phyloP scores from a whole-genome alignment of 345 rosid species.

The Pistacia integerrima region DNA sequence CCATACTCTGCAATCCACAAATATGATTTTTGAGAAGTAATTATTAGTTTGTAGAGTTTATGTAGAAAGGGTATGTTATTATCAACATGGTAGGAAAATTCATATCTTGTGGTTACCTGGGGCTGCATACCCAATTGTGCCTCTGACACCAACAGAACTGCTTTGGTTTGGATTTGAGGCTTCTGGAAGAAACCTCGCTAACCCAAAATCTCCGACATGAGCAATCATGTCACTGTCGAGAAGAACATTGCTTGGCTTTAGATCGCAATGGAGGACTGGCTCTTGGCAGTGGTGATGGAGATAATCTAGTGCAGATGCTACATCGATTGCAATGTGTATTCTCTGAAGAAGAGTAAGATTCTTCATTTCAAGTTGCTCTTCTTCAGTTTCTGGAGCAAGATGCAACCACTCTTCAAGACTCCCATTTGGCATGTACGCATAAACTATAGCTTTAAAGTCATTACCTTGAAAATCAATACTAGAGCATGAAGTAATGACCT shows the following conservation, averaged over 20 bases:
- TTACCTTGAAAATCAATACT: conserved; percentile 19
- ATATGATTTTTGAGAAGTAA: background rate
- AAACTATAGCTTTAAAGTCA: conserved; percentile 18
- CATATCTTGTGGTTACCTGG: conserved; percentile 17
- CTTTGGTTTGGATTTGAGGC: background rate
- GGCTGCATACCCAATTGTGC: conserved; percentile 17
- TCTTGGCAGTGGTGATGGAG: background rate
- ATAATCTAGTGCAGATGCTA: background rate
- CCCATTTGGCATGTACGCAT: conserved; percentile 17
- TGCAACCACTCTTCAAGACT: conserved; percentile 18
- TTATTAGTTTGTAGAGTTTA: background rate
- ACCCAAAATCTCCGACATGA: background rate
- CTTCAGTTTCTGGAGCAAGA: background rate
- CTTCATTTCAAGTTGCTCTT: background rate
- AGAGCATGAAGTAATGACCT: conserved; percentile 13
- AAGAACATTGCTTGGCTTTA: conserved; percentile 14
- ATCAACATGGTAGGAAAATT: background rate
- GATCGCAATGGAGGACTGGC: conserved; percentile 9
- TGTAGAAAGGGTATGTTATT: background rate
- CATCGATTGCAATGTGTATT: conserved; percentile 3
- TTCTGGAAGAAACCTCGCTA: conserved; percentile 3
- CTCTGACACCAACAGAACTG: conserved; percentile 16
- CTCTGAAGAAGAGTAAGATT: background rate
- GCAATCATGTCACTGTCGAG: conserved; percentile 1
- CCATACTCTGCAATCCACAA: conserved; percentile 30